Percentiles rank a stretch among this genome's conserved stretches.
These are phyloP conservation scores for Rosa lucieae DNA, from an alignment of 306 rosid genomes.

Conservation along the genomic window DNA sequence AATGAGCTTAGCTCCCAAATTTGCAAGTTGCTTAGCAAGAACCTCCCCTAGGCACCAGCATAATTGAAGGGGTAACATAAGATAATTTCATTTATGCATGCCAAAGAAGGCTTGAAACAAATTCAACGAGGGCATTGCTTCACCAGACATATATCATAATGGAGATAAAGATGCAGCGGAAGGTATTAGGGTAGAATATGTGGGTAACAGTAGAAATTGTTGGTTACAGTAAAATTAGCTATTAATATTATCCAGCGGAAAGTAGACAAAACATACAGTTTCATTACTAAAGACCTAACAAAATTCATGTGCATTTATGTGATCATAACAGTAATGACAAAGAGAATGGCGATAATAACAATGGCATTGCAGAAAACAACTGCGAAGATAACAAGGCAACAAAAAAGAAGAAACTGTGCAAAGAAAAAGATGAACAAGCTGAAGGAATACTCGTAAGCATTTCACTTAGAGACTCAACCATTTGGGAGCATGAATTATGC, in stretches of 20 bases:
- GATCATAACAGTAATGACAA: not conserved
- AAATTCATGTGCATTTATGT: too few species aligned
- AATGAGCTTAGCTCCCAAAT: slow-evolving; percentile 87
- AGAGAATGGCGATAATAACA: slow-evolving; percentile 7
- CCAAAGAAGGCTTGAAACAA: not conserved
- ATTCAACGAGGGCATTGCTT: not conserved
- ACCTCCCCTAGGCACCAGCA: slow-evolving; percentile 62
- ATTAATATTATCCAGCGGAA: not conserved
- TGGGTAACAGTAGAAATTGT: too few species aligned
- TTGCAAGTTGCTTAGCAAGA: slow-evolving; percentile 85
- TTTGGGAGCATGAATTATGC: not conserved
- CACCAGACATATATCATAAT: not conserved
- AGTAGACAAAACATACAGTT: not conserved
- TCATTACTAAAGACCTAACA: not conserved
- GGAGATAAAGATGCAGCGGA: not conserved
- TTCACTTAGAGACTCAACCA: not conserved
- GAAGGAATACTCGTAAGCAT: not conserved
- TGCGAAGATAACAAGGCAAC: not conserved
- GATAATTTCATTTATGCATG: not conserved
- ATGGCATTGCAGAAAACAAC: not conserved
- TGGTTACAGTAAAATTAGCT: not conserved
- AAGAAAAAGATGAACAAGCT: not conserved
- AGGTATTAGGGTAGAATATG: not conserved
- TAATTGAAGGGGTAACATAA: not conserved
- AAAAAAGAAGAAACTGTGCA: too few species aligned